phyloP scores from a whole-genome alignment of 306 rosid genomes.

The Medicago lupulina region DNA sequence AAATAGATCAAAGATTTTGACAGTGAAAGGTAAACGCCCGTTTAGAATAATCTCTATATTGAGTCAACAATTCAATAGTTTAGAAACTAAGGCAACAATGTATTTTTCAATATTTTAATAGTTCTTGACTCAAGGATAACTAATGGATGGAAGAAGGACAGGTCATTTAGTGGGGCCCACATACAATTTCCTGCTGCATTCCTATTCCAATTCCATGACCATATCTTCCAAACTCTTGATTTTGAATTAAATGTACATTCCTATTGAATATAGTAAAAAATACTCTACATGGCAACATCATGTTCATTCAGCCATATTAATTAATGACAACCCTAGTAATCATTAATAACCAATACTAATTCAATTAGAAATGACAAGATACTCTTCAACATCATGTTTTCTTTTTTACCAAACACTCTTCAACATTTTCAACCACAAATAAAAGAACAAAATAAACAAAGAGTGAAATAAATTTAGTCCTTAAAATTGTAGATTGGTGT shows the following conservation, averaged over 20 bases:
- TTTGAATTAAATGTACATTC: neutral
- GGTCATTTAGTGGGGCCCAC: conserved; percentile 41
- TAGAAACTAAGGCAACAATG: conserved; percentile 30
- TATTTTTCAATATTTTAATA: conserved; percentile 23
- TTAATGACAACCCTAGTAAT: neutral
- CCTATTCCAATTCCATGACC: conserved; percentile 6
- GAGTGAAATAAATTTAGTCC: neutral
- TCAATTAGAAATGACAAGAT: neutral
- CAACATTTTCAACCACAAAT: neutral
- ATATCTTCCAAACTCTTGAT: conserved; percentile 9
- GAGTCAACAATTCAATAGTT: conserved; percentile 45
- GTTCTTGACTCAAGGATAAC: conserved; percentile 8
- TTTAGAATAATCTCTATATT: conserved; percentile 12
- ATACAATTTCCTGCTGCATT: conserved; percentile 37
- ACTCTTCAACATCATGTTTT: neutral
- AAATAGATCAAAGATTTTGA: conserved; percentile 4
- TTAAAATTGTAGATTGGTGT: neutral
- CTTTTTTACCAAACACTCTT: neutral
- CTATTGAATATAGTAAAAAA: conserved; percentile 1
- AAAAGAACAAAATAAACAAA: neutral
- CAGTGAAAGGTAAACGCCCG: conserved; percentile 30
- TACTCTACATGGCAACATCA: neutral
- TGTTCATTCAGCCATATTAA: neutral
- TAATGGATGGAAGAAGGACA: conserved; percentile 32
- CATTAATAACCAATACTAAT: neutral